A percentile compares a stretch with the other conserved stretches of the same genome.
Conservation (phyloP, 2,329 filamentous ascomycete genomes). For the Verticillium dahliae region DNA sequence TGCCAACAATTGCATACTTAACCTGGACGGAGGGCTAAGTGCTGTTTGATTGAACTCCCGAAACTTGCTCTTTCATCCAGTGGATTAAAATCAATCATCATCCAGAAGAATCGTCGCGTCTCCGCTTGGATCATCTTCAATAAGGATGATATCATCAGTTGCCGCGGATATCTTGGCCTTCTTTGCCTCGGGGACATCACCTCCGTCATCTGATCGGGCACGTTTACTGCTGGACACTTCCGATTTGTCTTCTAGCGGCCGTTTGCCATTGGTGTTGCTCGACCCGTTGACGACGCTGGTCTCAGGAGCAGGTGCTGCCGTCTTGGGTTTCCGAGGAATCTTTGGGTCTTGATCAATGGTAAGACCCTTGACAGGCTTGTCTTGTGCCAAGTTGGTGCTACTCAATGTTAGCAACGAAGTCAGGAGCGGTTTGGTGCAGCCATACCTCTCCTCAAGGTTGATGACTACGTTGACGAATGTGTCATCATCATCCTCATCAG, state of each 20-base stretch:
- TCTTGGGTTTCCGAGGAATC: conserved; percentile 50
- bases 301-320: conserved; percentile 22
- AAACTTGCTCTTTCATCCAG: no score
- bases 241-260: conserved; percentile 25
- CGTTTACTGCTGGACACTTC: conserved; percentile 37
- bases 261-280: conserved; percentile 33
- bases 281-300: conserved; percentile 28
- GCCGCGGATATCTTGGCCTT: conserved; percentile 38
- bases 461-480: conserved; percentile 77
- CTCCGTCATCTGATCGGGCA: conserved; percentile 32
- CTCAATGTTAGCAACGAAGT: conserved; percentile 17
- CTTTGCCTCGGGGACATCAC: conserved; percentile 32
- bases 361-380: conserved; percentile 48
- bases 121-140: conserved; percentile 12
- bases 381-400: conserved; percentile 34
- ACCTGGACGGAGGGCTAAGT: conserved; percentile 78
- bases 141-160: conserved; percentile 34
- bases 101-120: conserved; percentile 43
- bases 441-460: conserved; percentile 57
- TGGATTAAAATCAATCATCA: conserved; percentile 12
- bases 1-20: conserved; percentile 81
- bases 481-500: conserved; percentile 72
- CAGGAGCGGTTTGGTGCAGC: conserved; percentile 3
- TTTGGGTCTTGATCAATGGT: conserved; percentile 33
- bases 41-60: conserved; percentile 42